Conservation (phyloP, 1,284 basidiomycete species). For the Ceratobasidium sp. region DNA sequence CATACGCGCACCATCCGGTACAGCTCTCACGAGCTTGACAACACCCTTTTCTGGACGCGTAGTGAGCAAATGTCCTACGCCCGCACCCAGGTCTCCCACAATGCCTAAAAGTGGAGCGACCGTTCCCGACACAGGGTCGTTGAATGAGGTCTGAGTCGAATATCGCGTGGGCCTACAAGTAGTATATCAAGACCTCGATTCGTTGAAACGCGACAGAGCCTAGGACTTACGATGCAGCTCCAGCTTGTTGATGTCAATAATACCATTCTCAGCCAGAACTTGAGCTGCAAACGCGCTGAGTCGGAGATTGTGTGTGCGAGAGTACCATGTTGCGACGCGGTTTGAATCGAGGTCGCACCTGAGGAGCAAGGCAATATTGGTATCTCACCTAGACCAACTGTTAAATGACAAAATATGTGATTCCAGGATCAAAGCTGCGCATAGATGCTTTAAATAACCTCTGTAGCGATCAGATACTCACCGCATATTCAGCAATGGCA, state of each 20-base stretch:
- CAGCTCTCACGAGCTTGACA: constrained; percentile 62
- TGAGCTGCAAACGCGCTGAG: constrained; percentile 70
- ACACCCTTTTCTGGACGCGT: constrained; percentile 60
- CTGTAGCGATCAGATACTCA: constrained; percentile 46
- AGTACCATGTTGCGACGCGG: constrained; percentile 71
- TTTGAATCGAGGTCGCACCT: constrained; percentile 70
- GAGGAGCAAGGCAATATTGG: background rate
- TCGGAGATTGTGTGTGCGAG: constrained; percentile 64
- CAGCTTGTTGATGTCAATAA: constrained; percentile 62
- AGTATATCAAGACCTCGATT: background rate
- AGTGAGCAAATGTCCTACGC: constrained; percentile 62
- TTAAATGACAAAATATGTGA: background rate
- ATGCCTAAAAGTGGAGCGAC: constrained; percentile 66
- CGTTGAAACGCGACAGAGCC: background rate
- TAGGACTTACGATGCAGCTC: constrained; percentile 63
- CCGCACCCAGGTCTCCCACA: constrained; percentile 62
- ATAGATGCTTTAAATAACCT: background rate
- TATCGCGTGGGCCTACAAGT: constrained; percentile 67
- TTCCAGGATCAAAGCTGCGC: background rate
- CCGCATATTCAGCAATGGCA: constrained; percentile 73
- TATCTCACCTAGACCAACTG: background rate
- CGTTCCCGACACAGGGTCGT: constrained; percentile 64
- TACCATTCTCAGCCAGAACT: constrained; percentile 63
- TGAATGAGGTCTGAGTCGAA: constrained; percentile 58
- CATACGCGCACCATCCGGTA: constrained; percentile 57